Base-by-base conservation (phyloP, 2,329 filamentous ascomycete species). In the Gremmenia infestans region DNA sequence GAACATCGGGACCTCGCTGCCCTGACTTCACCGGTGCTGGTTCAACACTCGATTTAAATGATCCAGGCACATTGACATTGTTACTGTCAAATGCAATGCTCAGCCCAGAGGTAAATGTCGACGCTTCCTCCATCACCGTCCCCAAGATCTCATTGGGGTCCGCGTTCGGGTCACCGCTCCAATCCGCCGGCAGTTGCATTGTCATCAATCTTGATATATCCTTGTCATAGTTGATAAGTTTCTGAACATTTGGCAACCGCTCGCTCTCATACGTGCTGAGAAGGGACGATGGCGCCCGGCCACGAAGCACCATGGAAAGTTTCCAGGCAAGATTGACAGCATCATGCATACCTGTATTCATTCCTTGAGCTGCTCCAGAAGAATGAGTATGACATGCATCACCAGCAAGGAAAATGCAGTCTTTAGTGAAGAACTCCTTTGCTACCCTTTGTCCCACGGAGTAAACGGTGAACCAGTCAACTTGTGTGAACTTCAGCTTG, bases 321-420 rank as follows among this genome's bases (percentile, higher is more conserved):
- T 85, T 85, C 81, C 81, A 84, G 6, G 80, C 81, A 46, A 84
- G 74, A 58, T 85, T 84, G 58, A 82, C 80, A 5, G 82, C 75
- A 57, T 86, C 83, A 63, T 85, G 82, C 54, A 85, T 72, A 32
- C 77, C 73, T 12, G 78, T 77, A 58, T 81, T 81, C 75, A 81
- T 78, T 4, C 79, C 83, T 66, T 86, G 83, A 0, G 81, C 83
- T 0, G 82, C 82, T 62, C 85, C 85, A 2, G 82, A 82, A 0
- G 77, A 81, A 63, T 86, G 82, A 0, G 82, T 83, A 58, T 83
- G 80, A 56, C 78, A 80, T 19, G 80, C 78, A 63, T 83, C 80
- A 0, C 80, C 80, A 0, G 77, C 78, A 11, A 83, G 68, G 60
- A 82, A 82, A 5, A 82, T 73, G n/a, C 77, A 76, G 51, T 77